These are phyloP conservation scores for Rhytidhysteron rufulum DNA, from an alignment of 2,329 filamentous ascomycete species.

Conservation along the genomic window DNA sequence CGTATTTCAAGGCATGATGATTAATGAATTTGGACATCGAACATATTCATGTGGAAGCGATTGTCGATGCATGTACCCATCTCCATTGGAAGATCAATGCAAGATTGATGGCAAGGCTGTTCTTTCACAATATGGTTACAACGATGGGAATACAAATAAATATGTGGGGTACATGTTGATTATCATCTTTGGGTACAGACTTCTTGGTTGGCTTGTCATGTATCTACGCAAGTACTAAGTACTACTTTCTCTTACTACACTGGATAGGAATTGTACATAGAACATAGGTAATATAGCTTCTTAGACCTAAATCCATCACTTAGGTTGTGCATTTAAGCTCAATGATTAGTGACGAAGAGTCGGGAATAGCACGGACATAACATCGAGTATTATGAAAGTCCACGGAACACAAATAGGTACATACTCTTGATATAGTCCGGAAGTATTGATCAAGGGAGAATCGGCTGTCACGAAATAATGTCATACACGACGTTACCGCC, in stretches of 20 bases:
- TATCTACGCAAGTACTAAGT: slow-evolving; percentile 22
- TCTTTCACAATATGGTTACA: slow-evolving; percentile 66
- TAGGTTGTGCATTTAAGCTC: too few species aligned
- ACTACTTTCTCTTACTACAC: neutral
- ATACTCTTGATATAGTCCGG: too few species aligned
- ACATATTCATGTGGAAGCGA: slow-evolving; percentile 58
- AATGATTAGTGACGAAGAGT: too few species aligned
- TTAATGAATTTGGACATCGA: slow-evolving; percentile 72
- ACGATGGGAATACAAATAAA: slow-evolving; percentile 57
- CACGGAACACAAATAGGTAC: too few species aligned
- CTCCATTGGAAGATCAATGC: slow-evolving; percentile 59
- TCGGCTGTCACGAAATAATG: too few species aligned
- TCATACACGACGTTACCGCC: too few species aligned
- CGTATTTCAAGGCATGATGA: slow-evolving; percentile 91
- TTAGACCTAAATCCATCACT: too few species aligned
- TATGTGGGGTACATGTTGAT: slow-evolving; percentile 75
- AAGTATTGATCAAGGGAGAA: too few species aligned
- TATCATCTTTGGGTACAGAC: slow-evolving; percentile 70
- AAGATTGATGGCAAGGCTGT: slow-evolving; percentile 69
- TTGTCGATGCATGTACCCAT: slow-evolving; percentile 70
- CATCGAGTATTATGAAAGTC: too few species aligned
- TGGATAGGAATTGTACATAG: too few species aligned
- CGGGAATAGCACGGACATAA: too few species aligned
- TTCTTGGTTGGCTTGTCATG: slow-evolving; percentile 65
- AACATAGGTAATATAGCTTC: too few species aligned